A percentile compares a stretch with the other conserved stretches of the same genome.
phyloP scores from a whole-genome alignment of 305 asterid genomes.

The Rubia occidens region DNA sequence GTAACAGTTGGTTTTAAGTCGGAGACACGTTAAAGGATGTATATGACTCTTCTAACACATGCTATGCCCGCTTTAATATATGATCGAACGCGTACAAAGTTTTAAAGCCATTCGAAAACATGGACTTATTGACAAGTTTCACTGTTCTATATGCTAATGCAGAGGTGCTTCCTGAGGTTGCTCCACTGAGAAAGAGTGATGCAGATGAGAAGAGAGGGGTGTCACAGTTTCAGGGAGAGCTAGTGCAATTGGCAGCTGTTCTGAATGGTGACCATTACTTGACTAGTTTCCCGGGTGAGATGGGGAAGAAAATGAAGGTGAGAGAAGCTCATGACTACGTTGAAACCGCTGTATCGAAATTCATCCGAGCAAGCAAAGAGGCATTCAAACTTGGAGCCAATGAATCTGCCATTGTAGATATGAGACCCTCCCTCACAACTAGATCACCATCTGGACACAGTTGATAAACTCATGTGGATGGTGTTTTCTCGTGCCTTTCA shows the following conservation, averaged over 20 bases:
- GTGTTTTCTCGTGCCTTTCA: not conserved
- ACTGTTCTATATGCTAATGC: not conserved
- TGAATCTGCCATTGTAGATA: conserved; percentile 56
- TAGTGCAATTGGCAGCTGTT: conserved; percentile 63
- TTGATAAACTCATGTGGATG: conserved; percentile 12
- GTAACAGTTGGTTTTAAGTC: too few species aligned
- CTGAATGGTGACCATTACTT: conserved; percentile 64
- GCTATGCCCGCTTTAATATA: too few species aligned
- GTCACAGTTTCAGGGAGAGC: conserved; percentile 61
- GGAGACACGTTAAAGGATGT: too few species aligned
- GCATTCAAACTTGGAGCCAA: conserved; percentile 59
- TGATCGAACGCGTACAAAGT: too few species aligned
- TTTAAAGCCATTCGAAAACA: too few species aligned
- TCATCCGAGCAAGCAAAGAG: conserved; percentile 64
- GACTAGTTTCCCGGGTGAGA: conserved; percentile 48
- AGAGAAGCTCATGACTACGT: conserved; percentile 57
- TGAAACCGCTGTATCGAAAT: conserved; percentile 62
- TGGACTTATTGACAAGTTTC: too few species aligned
- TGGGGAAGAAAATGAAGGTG: conserved; percentile 56
- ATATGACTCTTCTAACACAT: too few species aligned
- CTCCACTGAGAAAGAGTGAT: conserved; percentile 36
- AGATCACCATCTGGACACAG: conserved; percentile 42
- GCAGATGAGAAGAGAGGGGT: conserved; percentile 36
- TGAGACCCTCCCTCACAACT: conserved; percentile 74
- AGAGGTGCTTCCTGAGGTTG: conserved; percentile 56